Percentiles rank a stretch among this genome's conserved stretches.
These are phyloP conservation scores for Fusarium sp. DNA, from an alignment of 2,329 filamentous ascomycete species.

Conservation along the genomic window DNA sequence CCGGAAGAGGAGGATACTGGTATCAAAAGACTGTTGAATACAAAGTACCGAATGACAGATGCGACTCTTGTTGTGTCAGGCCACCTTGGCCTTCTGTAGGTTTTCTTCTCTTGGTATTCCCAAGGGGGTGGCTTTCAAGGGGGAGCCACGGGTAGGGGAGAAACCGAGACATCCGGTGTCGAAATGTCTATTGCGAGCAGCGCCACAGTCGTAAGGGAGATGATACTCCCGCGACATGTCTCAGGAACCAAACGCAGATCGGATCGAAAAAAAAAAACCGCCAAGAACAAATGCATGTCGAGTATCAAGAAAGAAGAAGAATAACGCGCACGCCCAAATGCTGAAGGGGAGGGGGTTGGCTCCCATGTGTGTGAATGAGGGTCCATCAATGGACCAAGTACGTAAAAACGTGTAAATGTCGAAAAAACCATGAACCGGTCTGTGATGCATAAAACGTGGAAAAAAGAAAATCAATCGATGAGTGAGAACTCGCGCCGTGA, in stretches of 20 bases:
- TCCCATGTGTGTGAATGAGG: slow-evolving; percentile 33
- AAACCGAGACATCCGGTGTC: slow-evolving; percentile 37
- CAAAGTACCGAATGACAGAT: slow-evolving; percentile 32
- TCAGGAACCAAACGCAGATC: slow-evolving; percentile 34
- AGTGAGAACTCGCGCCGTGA: slow-evolving; percentile 38
- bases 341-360: slow-evolving; percentile 27
- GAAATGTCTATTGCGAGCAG: slow-evolving; percentile 35
- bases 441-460: slow-evolving; percentile 39
- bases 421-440: slow-evolving; percentile 27
- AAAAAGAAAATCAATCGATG: slow-evolving; percentile 32
- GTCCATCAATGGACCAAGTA: slow-evolving; percentile 32
- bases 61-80: slow-evolving; percentile 17
- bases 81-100: slow-evolving; percentile 19
- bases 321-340: slow-evolving; percentile 39
- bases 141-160: slow-evolving; percentile 8
- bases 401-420: slow-evolving; percentile 33
- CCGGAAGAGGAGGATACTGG: slow-evolving; percentile 37
- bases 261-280: slow-evolving; percentile 18
- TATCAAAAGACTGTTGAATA: slow-evolving; percentile 40
- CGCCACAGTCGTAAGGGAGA: slow-evolving; percentile 30
- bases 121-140: slow-evolving; percentile 10
- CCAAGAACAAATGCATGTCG: slow-evolving; percentile 33
- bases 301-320: slow-evolving; percentile 22
- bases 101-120: slow-evolving; percentile 14
- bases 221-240: slow-evolving; percentile 35